Conservation (phyloP, 148 eudicot genomes). For the Camellia japonica region DNA sequence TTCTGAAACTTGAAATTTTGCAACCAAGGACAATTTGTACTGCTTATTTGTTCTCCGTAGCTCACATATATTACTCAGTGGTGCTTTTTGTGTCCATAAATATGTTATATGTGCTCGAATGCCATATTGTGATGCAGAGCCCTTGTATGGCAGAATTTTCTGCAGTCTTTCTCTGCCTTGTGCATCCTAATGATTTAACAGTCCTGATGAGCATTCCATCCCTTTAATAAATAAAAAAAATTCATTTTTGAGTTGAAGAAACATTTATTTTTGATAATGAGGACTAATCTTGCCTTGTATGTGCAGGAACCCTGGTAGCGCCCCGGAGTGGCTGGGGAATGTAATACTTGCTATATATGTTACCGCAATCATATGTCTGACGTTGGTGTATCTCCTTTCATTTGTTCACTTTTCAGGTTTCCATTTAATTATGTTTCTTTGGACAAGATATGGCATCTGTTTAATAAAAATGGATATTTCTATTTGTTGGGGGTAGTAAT, state of each 20-base stretch:
- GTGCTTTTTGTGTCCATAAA: neutral
- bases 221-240: no score
- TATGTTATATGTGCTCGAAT: neutral
- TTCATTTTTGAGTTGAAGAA: neutral
- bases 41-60: neutral
- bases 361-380: constrained; percentile 68
- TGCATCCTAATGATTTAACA: constrained; percentile 1
- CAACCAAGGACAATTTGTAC: neutral
- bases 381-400: constrained; percentile 85
- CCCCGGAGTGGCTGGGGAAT: constrained; percentile 77
- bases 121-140: neutral
- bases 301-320: constrained; percentile 85
- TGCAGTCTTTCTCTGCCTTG: neutral
- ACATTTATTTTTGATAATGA: neutral
- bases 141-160: neutral
- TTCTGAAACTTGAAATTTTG: neutral
- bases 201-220: neutral
- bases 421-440: constrained; percentile 13
- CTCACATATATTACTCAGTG: neutral
- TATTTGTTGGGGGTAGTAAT: neutral
- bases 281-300: neutral
- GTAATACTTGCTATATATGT: constrained; percentile 54
- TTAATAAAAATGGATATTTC: neutral
- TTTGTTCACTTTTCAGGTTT: constrained; percentile 93
- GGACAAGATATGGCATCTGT: neutral